Conservation (phyloP, 352 stramenopile genomes). For the Thalassiosira livingstoniorum region DNA sequence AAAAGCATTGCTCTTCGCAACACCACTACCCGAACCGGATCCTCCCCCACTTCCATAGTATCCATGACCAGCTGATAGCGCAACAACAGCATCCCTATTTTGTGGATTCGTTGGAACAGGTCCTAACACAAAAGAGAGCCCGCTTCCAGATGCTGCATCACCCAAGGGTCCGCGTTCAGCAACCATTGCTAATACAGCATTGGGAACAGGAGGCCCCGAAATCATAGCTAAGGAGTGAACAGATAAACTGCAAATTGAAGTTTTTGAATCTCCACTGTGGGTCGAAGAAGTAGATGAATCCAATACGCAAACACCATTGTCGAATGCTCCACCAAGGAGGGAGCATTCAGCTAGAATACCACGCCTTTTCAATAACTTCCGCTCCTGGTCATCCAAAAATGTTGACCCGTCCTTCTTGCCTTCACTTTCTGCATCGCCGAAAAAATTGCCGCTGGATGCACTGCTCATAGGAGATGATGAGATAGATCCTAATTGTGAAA, state of each 20-base stretch:
- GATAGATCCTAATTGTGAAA: background rate
- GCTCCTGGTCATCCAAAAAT: slow-evolving; percentile 43
- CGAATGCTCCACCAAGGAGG: slow-evolving; percentile 61
- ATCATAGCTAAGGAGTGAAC: slow-evolving; percentile 63
- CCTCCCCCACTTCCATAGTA: slow-evolving; percentile 51
- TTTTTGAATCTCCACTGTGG: background rate
- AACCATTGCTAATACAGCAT: slow-evolving; percentile 58
- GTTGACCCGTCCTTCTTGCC: background rate
- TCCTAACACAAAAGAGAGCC: slow-evolving; percentile 57
- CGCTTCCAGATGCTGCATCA: slow-evolving; percentile 44
- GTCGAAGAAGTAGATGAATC: slow-evolving; percentile 15
- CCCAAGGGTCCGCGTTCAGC: slow-evolving; percentile 62
- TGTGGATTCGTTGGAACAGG: slow-evolving; percentile 62
- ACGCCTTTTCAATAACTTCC: slow-evolving; percentile 32
- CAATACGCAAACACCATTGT: slow-evolving; percentile 53
- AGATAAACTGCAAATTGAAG: slow-evolving; percentile 34
- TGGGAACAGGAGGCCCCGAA: slow-evolving; percentile 44
- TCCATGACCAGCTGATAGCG: slow-evolving; percentile 49
- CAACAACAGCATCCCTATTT: slow-evolving; percentile 65
- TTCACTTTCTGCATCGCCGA: background rate
- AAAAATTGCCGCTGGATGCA: background rate
- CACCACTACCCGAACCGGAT: background rate
- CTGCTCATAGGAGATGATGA: background rate
- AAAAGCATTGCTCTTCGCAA: too few relatives aligned
- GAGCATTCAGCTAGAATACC: slow-evolving; percentile 64